These are phyloP conservation scores for Fusarium multiceps DNA, from an alignment of 2,329 filamentous ascomycete species.

Conservation along the genomic window DNA sequence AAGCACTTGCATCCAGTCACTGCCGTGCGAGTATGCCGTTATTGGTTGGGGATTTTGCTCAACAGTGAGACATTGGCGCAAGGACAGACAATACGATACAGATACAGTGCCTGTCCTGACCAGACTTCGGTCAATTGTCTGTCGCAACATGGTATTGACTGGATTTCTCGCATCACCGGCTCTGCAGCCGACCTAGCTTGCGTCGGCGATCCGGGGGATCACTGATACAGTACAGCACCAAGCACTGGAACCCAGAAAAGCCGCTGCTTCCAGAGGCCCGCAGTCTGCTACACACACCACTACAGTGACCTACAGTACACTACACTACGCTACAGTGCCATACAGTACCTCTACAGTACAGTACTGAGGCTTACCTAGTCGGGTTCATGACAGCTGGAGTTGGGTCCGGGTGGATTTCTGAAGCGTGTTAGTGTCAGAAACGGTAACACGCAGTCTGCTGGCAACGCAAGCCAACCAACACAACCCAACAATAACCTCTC, in stretches of 20 bases:
- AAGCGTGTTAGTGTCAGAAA: conserved; percentile 20
- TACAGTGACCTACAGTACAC: neutral
- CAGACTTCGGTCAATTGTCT: neutral
- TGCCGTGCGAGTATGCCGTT: conserved; percentile 26
- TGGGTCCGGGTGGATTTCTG: conserved; percentile 35
- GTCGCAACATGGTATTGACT: conserved; percentile 25
- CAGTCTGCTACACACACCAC: conserved; percentile 18
- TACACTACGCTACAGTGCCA: neutral
- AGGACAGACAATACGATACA: conserved; percentile 5
- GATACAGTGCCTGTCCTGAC: neutral
- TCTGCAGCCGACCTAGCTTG: conserved; percentile 34
- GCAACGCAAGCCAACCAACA: conserved; percentile 1
- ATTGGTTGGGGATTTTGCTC: conserved; percentile 1
- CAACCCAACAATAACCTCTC: conserved; percentile 22
- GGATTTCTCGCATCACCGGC: conserved; percentile 39
- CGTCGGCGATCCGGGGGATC: conserved; percentile 43
- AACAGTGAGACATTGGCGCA: conserved; percentile 29
- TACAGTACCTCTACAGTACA: conserved; percentile 23
- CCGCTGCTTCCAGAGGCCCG: conserved; percentile 26
- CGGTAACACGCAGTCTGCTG: conserved; percentile 19
- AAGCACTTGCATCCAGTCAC: conserved; percentile 21
- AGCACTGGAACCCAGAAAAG: conserved; percentile 24
- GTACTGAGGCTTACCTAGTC: conserved; percentile 28
- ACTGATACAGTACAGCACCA: conserved; percentile 24
- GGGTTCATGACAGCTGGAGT: conserved; percentile 42